phyloP scores from a whole-genome alignment of 805 yeast species.

The Teunomyces barrocoloradensis region DNA sequence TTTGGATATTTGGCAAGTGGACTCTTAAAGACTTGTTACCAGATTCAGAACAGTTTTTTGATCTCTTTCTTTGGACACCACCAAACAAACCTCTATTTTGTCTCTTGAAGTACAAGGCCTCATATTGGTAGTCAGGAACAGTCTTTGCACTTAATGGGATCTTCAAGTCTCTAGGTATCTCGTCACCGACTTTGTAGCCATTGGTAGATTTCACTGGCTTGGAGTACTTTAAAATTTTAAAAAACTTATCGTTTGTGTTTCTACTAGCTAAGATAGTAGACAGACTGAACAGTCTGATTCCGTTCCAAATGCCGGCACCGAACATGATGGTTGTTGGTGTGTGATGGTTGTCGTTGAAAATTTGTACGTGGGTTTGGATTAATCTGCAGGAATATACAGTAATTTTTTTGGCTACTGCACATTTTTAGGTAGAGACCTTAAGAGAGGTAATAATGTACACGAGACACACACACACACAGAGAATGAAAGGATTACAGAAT shows the following conservation, averaged over 20 bases:
- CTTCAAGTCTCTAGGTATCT: conserved; percentile 21
- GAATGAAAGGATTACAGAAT: neutral
- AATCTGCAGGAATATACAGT: neutral
- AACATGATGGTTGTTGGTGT: conserved; percentile 4
- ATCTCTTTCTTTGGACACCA: conserved; percentile 75
- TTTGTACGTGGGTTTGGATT: neutral
- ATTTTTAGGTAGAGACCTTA: neutral
- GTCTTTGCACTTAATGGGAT: conserved; percentile 21
- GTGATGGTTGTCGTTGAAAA: neutral
- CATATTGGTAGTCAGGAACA: conserved; percentile 54
- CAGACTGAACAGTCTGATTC: conserved; percentile 3
- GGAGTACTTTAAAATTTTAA: conserved; percentile 38
- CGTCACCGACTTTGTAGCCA: conserved; percentile 37
- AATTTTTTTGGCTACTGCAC: neutral
- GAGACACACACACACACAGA: neutral
- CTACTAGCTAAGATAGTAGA: neutral
- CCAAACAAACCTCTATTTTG: conserved; percentile 89
- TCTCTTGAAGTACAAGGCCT: conserved; percentile 73
- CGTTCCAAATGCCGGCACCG: conserved; percentile 5
- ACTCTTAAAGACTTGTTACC: conserved; percentile 69
- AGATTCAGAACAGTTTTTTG: conserved; percentile 75
- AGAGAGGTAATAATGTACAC: neutral
- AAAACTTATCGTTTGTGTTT: conserved; percentile 30
- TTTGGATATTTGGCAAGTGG: conserved; percentile 81
- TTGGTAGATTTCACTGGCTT: conserved; percentile 33